Percentiles rank a stretch among this genome's conserved stretches.
Evolutionary conservation across 495 filamentous ascomycete species (phyloP).

Genomic region (Penicillium pulvis): DNA sequence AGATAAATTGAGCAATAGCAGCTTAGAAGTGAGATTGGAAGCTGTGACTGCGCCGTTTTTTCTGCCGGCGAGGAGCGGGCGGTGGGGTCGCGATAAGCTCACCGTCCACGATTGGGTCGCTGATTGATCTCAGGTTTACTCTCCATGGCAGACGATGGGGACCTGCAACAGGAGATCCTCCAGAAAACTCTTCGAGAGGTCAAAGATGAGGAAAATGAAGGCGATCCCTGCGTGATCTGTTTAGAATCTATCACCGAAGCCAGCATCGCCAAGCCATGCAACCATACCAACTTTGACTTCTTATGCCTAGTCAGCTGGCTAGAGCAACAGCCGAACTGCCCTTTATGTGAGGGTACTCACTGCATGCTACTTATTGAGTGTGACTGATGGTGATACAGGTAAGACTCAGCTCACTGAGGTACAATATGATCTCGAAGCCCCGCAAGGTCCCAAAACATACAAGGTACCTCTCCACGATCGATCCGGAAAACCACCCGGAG

Average conservation of each 20-base stretch:
- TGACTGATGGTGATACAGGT: constrained; percentile 35
- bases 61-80: constrained; percentile 3
- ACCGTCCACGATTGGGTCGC: constrained; percentile 1
- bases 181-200: constrained; percentile 48
- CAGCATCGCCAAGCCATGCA: constrained; percentile 71
- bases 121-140: neutral
- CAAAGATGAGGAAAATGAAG: constrained; percentile 35
- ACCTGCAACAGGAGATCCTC: constrained; percentile 45
- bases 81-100: constrained; percentile 10
- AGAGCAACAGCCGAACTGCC: constrained; percentile 70
- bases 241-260: constrained; percentile 72
- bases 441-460: constrained; percentile 57
- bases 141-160: constrained; percentile 44
- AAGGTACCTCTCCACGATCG: constrained; percentile 30
- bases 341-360: constrained; percentile 60
- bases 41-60: constrained; percentile 1
- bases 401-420: constrained; percentile 70
- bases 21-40: neutral
- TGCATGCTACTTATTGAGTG: neutral
- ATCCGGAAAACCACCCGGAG: constrained; percentile 4
- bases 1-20: neutral
- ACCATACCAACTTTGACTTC: constrained; percentile 81
- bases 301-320: constrained; percentile 83
- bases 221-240: constrained; percentile 61
- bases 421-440: constrained; percentile 59